Evolutionary conservation across 306 rosid species (phyloP).

Genomic region (Macrotyloma uniflorum): DNA sequence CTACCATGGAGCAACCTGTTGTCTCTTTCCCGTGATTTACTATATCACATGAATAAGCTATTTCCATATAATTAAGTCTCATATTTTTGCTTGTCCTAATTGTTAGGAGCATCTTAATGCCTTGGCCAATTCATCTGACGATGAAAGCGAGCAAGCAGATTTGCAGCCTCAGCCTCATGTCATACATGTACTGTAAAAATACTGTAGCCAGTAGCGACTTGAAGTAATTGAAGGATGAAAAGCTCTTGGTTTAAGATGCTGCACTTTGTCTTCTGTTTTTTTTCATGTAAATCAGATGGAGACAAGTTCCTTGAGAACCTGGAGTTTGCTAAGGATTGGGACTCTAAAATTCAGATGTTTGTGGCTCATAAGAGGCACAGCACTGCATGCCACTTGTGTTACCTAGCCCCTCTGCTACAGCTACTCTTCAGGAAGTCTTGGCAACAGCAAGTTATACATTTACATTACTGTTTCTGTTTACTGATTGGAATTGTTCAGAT

Average conservation of each 20-base stretch:
- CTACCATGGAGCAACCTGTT: neutral
- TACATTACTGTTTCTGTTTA: conserved; percentile 11
- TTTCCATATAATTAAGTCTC: conserved; percentile 20
- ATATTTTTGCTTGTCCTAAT: conserved; percentile 9
- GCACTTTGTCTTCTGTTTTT: conserved; percentile 28
- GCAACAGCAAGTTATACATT: conserved; percentile 31
- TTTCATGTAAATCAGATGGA: conserved; percentile 31
- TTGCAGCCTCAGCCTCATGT: conserved; percentile 57
- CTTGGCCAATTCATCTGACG: conserved; percentile 49
- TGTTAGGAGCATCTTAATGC: conserved; percentile 62
- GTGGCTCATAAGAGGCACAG: conserved; percentile 12
- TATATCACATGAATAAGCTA: neutral
- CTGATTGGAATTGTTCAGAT: conserved; percentile 30
- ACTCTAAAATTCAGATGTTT: conserved; percentile 11
- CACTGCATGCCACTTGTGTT: conserved; percentile 20
- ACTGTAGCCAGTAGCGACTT: neutral
- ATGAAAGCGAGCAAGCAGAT: conserved; percentile 46
- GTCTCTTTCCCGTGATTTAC: conserved; percentile 9
- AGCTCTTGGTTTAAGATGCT: conserved; percentile 26
- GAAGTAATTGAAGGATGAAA: conserved; percentile 14
- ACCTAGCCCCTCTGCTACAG: conserved; percentile 1
- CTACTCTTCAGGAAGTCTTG: conserved; percentile 25
- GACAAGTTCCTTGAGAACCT: conserved; percentile 36
- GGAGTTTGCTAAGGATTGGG: conserved; percentile 27
- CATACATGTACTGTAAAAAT: conserved; percentile 53